Evolutionary conservation across 2,329 filamentous ascomycete genomes (phyloP), one percentile per base, ranked within the genome.

Genomic region (Pseudogymnoascus sp.): DNA sequence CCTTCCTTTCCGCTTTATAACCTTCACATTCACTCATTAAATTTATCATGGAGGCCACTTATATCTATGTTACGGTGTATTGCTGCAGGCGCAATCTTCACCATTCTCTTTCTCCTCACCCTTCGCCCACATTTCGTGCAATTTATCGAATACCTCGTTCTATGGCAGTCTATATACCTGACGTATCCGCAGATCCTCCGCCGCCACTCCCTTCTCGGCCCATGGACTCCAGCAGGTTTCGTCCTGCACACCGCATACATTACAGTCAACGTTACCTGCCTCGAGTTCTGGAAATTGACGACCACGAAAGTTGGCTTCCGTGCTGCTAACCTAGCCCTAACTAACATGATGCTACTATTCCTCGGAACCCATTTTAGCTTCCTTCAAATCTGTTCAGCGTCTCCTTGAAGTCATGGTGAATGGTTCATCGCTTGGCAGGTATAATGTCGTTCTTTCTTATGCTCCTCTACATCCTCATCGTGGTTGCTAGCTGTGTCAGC

Each of bases 51-150:
- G 64, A 70, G 62, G 63, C 67, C 59, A 66, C 60, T 28, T 44
- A 64, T 60, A 59, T 67, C n/a, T 72, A 72, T 65, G 66, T 64
- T 61, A 69, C n/a, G n/a, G n/a, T n/a, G n/a, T n/a, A n/a, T 69
- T 64, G 63, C 63, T 56, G 47, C 65, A 38, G 70, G 68, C 62
- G 62, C 67, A 64, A 65, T 68, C 65, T 67, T 71, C 60, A 38
- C 65, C 37, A 44, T 67, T 33, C 65, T 70, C 21, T 35, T 68
- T 56, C 47, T 71, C 21, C 53, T 68, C 11, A 65, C 65, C 65
- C 64, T 61, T 59, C 61, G 59, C 35, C 60, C 60, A 61, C 65
- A 50, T 40, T 59, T 62, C 53, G 38, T 60, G 37, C 50, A 25
- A 33, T 47, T 64, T 40, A 42, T 61, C 12, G 50, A 47, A 18